These are phyloP conservation scores for Hypoxylon sp. DNA, from an alignment of 2,329 filamentous ascomycete species.

Conservation along the genomic window DNA sequence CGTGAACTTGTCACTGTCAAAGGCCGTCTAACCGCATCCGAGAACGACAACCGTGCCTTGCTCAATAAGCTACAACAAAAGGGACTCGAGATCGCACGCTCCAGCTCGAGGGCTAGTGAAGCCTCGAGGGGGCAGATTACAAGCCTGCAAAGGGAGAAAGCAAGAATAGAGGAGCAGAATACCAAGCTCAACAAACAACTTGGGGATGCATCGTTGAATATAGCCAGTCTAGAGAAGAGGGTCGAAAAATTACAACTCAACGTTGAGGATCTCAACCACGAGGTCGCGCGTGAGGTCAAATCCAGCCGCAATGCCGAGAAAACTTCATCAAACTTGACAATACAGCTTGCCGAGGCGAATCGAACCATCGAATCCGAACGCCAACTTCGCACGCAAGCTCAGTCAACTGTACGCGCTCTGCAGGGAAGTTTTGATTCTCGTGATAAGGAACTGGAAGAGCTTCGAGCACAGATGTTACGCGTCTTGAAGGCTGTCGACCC, in stretches of 20 bases:
- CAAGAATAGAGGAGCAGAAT: constrained; percentile 82
- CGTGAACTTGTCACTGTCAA: constrained; percentile 91
- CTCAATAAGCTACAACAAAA: constrained; percentile 98
- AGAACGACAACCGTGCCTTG: constrained; percentile 95
- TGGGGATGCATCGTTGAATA: constrained; percentile 82
- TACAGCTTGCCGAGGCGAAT: constrained; percentile 88
- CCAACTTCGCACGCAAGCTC: constrained; percentile 84
- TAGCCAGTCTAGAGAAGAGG: constrained; percentile 89
- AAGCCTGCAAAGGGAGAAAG: constrained; percentile 83
- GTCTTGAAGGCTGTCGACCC: constrained; percentile 90
- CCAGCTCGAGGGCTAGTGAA: constrained; percentile 85
- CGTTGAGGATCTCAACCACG: constrained; percentile 91
- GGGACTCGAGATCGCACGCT: constrained; percentile 92
- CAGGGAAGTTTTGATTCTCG: constrained; percentile 81
- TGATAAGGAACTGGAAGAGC: constrained; percentile 81
- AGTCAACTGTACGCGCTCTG: constrained; percentile 82
- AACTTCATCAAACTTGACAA: constrained; percentile 77
- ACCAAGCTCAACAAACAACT: constrained; percentile 83
- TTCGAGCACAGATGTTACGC: constrained; percentile 80
- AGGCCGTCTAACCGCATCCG: constrained; percentile 86
- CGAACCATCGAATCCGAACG: constrained; percentile 89
- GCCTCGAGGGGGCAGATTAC: constrained; percentile 79
- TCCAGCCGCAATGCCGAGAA: constrained; percentile 90
- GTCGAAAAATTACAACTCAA: constrained; percentile 90
- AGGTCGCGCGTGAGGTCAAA: constrained; percentile 89